Evolutionary conservation across 2,329 filamentous ascomycete genomes (phyloP).

Genomic region (Alternaria alternata): DNA sequence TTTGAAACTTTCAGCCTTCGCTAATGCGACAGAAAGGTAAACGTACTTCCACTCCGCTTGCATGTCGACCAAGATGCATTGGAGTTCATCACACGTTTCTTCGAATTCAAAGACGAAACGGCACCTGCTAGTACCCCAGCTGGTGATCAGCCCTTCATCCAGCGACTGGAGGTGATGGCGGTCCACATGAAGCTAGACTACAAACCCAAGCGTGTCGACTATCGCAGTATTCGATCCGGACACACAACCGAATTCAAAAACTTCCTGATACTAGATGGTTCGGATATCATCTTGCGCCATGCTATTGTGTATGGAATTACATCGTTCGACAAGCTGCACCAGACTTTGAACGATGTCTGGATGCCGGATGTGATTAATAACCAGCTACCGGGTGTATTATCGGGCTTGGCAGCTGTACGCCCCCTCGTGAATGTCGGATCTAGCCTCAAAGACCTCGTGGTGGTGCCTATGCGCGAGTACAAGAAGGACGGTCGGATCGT

Average conservation of each 20-base stretch:
- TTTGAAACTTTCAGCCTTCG: background rate
- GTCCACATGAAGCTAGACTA: slow-evolving; percentile 91
- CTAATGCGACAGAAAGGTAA: slow-evolving; percentile 54
- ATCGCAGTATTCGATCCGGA: slow-evolving; percentile 88
- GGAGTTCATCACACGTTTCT: slow-evolving; percentile 96
- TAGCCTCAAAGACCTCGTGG: slow-evolving; percentile 84
- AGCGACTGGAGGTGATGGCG: slow-evolving; percentile 85
- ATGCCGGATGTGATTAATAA: slow-evolving; percentile 90
- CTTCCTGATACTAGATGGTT: slow-evolving; percentile 89
- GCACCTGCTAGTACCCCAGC: slow-evolving; percentile 63
- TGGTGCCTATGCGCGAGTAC: slow-evolving; percentile 91
- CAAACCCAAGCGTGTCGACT: slow-evolving; percentile 98
- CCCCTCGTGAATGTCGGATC: slow-evolving; percentile 90
- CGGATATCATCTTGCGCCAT: slow-evolving; percentile 84
- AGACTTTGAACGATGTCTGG: slow-evolving; percentile 95
- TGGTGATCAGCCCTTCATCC: slow-evolving; percentile 80
- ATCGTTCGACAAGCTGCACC: slow-evolving; percentile 88
- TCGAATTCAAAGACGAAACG: slow-evolving; percentile 91
- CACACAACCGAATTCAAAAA: slow-evolving; percentile 99
- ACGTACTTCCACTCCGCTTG: slow-evolving; percentile 82
- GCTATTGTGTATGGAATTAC: slow-evolving; percentile 92
- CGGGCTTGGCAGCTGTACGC: slow-evolving; percentile 87
- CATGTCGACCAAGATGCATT: slow-evolving; percentile 98
- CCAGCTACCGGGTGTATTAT: slow-evolving; percentile 87
- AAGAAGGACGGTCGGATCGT: slow-evolving; percentile 92